phyloP scores from a whole-genome alignment of 495 filamentous ascomycete species.

The Paragyromitra xinjiangensis region DNA sequence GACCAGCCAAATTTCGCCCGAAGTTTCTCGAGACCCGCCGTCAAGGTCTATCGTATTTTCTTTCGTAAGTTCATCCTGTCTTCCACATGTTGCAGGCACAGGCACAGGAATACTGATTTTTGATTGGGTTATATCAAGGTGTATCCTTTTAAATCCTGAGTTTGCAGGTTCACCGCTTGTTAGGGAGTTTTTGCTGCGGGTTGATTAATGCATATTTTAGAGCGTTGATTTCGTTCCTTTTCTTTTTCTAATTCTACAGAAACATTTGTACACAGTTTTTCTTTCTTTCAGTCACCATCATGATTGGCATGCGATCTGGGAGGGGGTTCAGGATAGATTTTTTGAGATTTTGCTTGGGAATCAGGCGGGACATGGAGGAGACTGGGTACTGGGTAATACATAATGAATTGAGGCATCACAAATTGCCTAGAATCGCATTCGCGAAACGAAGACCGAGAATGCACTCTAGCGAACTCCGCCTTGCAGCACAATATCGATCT shows the following conservation, averaged over 20 bases:
- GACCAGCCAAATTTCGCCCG: constrained; percentile 70
- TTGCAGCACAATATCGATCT: constrained; percentile 53
- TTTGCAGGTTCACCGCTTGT: constrained; percentile 73
- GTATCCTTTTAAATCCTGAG: constrained; percentile 74
- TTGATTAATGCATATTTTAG: constrained; percentile 40
- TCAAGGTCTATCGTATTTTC: constrained; percentile 73
- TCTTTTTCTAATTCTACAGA: constrained; percentile 11
- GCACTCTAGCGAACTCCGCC: constrained; percentile 39
- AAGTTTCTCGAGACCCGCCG: constrained; percentile 73
- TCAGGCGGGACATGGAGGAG: constrained; percentile 16
- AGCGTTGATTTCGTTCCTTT: constrained; percentile 10
- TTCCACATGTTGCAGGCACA: constrained; percentile 25
- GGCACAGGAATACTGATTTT: constrained; percentile 36
- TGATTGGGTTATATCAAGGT: constrained; percentile 60
- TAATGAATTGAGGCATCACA: constrained; percentile 43
- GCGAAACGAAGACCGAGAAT: constrained; percentile 37
- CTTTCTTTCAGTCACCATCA: constrained; percentile 1
- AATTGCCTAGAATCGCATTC: constrained; percentile 35
- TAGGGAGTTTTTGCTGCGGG: constrained; percentile 72
- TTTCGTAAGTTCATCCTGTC: constrained; percentile 66
- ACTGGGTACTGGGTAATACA: constrained; percentile 37
- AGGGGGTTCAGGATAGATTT: constrained; percentile 36
- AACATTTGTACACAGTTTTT: constrained; percentile 19
- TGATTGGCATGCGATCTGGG: constrained; percentile 38
- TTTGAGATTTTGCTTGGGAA: constrained; percentile 35